These are phyloP conservation scores for Dactylellina haptotyla DNA, from an alignment of 2,329 filamentous ascomycete species.

Conservation along the genomic window DNA sequence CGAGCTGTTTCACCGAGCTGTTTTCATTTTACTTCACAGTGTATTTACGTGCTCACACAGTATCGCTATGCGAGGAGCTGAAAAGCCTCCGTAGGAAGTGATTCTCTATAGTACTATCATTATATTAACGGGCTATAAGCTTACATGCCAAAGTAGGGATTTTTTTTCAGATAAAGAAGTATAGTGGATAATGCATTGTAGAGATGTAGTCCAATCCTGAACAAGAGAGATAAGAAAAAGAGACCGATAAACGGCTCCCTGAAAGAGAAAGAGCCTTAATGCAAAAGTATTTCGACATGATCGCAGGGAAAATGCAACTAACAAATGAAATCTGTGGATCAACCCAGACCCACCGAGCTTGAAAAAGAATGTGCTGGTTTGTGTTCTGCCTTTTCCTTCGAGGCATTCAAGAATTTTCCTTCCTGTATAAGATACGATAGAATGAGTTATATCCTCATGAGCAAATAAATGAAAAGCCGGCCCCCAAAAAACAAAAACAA, in stretches of 20 bases:
- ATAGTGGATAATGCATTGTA: slow-evolving; percentile 2
- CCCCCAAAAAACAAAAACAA: neutral
- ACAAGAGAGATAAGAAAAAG: neutral
- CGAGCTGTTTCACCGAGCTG: no score
- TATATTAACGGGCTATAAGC: slow-evolving; percentile 31
- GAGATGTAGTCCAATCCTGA: neutral
- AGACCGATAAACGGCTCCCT: neutral
- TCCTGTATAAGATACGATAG: no score
- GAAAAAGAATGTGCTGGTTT: slow-evolving; percentile 17
- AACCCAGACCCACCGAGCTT: neutral
- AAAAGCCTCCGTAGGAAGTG: no score
- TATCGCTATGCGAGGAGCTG: no score
- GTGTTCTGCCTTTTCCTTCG: no score
- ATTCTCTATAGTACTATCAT: slow-evolving; percentile 14
- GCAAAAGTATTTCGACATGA: slow-evolving; percentile 1
- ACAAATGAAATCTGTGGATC: slow-evolving; percentile 6
- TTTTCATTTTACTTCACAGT: no score
- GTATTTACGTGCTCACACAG: neutral
- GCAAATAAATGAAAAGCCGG: slow-evolving; percentile 16
- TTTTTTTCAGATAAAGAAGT: slow-evolving; percentile 5
- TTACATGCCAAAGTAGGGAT: slow-evolving; percentile 16
- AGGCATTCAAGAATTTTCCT: no score
- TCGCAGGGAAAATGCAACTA: neutral
- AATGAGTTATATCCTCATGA: neutral
- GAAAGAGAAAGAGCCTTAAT: neutral